Conservation (phyloP, 1,284 basidiomycete species). For the Ceratobasidium papillatum region DNA sequence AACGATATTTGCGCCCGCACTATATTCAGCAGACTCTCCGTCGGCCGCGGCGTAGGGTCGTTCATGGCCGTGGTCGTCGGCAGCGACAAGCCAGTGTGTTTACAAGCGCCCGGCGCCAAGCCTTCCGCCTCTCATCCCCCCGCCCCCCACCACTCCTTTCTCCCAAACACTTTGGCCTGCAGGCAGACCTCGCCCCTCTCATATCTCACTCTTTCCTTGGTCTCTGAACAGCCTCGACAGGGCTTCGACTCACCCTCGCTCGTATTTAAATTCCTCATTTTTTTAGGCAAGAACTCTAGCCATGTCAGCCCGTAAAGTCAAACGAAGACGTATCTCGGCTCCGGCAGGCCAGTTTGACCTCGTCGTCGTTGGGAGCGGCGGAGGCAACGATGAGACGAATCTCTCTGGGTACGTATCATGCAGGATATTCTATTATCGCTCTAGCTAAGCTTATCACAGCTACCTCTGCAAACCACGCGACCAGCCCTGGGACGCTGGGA, state of each 20-base stretch:
- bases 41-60: slow-evolving; percentile 41
- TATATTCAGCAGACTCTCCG: slow-evolving; percentile 52
- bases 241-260: not conserved
- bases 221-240: not conserved
- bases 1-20: slow-evolving; percentile 80
- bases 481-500: slow-evolving; percentile 41
- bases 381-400: slow-evolving; percentile 43
- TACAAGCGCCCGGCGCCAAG: slow-evolving; percentile 13
- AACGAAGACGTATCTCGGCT: slow-evolving; percentile 24
- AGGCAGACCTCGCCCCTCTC: slow-evolving; percentile 2
- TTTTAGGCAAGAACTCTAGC: not conserved
- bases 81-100: not conserved
- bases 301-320: slow-evolving; percentile 15
- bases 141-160: not conserved
- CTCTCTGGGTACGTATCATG: slow-evolving; percentile 42
- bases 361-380: slow-evolving; percentile 44
- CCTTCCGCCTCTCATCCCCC: not conserved
- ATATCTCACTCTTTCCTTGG: slow-evolving; percentile 27
- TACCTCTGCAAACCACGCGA: slow-evolving; percentile 43
- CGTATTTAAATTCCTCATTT: slow-evolving; percentile 8
- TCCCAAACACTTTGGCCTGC: slow-evolving; percentile 8
- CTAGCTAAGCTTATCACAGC: slow-evolving; percentile 17
- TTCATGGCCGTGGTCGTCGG: slow-evolving; percentile 29
- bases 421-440: not conserved
- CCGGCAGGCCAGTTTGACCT: slow-evolving; percentile 41